Evolutionary conservation across 768 basidiomycete genomes (phyloP), one percentile per base, ranked within the genome.

Genomic region (Saitozyma podzolica): DNA sequence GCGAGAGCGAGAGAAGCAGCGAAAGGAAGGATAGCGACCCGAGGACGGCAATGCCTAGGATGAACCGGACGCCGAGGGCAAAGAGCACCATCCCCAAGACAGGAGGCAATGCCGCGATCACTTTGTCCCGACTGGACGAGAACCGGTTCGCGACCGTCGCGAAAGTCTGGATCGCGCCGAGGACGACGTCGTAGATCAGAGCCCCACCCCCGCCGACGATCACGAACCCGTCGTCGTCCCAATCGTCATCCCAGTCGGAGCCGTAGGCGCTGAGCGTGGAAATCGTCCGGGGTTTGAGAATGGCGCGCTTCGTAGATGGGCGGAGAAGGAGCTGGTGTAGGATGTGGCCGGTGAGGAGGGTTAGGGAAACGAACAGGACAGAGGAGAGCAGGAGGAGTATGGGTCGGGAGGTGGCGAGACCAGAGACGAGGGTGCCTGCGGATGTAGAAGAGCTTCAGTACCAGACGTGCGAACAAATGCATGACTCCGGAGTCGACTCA

Each of bases 341-440:
- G 51, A 70, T 40, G 17, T 72, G 61, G n/a, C 75, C 75, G 37
- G 65, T 40, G 14, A 65, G 16, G 17, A 76, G 42, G 40, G 72
- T 59, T n/a, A 73, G 40, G 7, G 51, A 8, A 14, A 56, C 8
- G 65, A 76, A 73, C n/a, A 67, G 50, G 14, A 73, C 7, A 9
- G 56, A 41, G 17, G 75, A 67, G 9, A 68, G 56, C 16, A 70
- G 16, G 20, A 72, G 53, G 29, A 76, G 68, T 61, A 76, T 54
- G 9, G 73, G 70, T 40, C 68, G 66, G 10, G 75, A 76, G 1
- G 75, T 72, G 5, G 72, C 75, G 2, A 76, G 65, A 8, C 74
- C 74, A 13, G 74, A 73, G 14, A 71, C 63, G 9, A 70, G 67
- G 8, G 74, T 75, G 53, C 70, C 70, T 72, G 56, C 17, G 17